A percentile compares a stretch with the other conserved stretches of the same genome.
Evolutionary conservation across 768 basidiomycete genomes (phyloP).

Genomic region (Dioszegia aurantiaca): DNA sequence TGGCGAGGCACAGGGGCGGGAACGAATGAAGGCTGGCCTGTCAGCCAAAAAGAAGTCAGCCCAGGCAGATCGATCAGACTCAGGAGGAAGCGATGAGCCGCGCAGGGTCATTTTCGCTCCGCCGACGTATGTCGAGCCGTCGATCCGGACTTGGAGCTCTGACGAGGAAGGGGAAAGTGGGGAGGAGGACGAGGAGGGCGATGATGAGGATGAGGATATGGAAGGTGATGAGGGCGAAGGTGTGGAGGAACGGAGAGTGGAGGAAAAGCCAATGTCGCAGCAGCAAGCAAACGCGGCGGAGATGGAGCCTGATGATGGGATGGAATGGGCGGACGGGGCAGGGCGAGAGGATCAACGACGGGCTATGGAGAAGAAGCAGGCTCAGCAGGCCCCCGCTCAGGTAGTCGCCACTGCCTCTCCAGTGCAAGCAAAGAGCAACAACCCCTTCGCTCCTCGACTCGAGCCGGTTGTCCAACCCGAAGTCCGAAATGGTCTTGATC

Average conservation of each 20-base stretch:
- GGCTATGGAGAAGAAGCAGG: constrained; percentile 24
- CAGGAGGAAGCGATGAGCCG: constrained; percentile 20
- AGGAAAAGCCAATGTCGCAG: too few species aligned
- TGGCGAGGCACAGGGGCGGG: constrained; percentile 31
- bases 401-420: constrained; percentile 32
- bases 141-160: constrained; percentile 50
- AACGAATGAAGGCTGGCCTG: constrained; percentile 28
- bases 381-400: constrained; percentile 7
- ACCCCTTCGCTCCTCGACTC: constrained; percentile 36
- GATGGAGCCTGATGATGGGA: constrained; percentile 66
- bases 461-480: neutral
- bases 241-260: neutral
- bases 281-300: constrained; percentile 34
- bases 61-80: constrained; percentile 21
- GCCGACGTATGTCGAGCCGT: constrained; percentile 56
- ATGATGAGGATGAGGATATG: constrained; percentile 59
- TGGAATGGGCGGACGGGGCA: constrained; percentile 80
- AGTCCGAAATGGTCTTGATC: constrained; percentile 58
- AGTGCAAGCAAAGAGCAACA: constrained; percentile 35
- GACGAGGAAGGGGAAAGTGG: constrained; percentile 68
- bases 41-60: constrained; percentile 33
- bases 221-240: constrained; percentile 6
- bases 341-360: constrained; percentile 56
- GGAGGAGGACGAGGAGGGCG: constrained; percentile 57
- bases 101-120: constrained; percentile 71